These are phyloP conservation scores for Poa annua DNA, from an alignment of 176 grass and related monocot genomes.

Conservation along the genomic window DNA sequence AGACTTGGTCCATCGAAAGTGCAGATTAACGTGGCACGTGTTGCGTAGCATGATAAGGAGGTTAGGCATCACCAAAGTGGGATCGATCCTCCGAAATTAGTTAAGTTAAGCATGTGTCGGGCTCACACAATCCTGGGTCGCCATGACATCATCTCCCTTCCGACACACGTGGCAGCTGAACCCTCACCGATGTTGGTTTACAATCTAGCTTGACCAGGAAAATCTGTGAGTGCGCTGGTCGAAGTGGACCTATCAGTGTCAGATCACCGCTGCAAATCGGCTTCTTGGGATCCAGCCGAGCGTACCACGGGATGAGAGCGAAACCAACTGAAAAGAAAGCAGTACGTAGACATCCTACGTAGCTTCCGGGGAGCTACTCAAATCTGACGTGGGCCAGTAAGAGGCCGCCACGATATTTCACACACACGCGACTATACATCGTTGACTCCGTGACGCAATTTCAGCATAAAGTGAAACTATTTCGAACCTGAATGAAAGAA, in stretches of 20 bases:
- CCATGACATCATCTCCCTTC: neutral
- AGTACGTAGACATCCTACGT: neutral
- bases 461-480: too few relatives aligned
- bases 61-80: neutral
- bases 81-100: neutral
- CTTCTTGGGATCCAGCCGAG: constrained; percentile 35
- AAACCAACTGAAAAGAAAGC: neutral
- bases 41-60: constrained; percentile 3
- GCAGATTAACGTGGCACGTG: constrained; percentile 4
- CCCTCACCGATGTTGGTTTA: neutral
- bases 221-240: neutral
- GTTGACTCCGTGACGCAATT: too few relatives aligned
- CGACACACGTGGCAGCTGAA: neutral
- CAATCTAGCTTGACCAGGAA: neutral
- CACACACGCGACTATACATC: neutral
- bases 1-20: neutral
- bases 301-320: neutral
- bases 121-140: neutral
- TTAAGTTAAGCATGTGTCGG: neutral
- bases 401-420: neutral
- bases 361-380: neutral
- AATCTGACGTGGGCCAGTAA: neutral
- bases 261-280: constrained; percentile 6
- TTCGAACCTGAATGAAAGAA: too few relatives aligned
- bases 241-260: constrained; percentile 23